Conservation (phyloP, 306 rosid species). For the Morella rubra region DNA sequence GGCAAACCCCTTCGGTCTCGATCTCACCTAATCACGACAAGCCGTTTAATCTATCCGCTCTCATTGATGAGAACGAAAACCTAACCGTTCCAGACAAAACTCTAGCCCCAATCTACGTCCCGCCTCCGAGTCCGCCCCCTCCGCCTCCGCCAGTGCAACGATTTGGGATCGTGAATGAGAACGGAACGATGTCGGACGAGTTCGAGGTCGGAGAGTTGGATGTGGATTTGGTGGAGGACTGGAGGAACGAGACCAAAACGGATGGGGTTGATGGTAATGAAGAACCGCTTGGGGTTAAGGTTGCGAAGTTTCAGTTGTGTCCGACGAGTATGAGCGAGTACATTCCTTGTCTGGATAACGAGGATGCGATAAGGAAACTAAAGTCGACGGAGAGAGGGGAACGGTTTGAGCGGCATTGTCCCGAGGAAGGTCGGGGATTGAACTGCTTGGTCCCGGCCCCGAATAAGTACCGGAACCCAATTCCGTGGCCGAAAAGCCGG, state of each 20-base stretch:
- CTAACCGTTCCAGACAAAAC: slow-evolving; percentile 28
- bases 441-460: slow-evolving; percentile 94
- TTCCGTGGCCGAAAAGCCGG: slow-evolving; percentile 93
- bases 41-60: slow-evolving; percentile 43
- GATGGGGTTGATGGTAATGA: slow-evolving; percentile 26
- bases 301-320: slow-evolving; percentile 62
- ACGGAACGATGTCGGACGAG: slow-evolving; percentile 83
- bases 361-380: slow-evolving; percentile 57
- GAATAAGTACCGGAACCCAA: slow-evolving; percentile 63
- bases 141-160: slow-evolving; percentile 39
- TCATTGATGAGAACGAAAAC: slow-evolving; percentile 36
- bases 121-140: slow-evolving; percentile 4
- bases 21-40: slow-evolving; percentile 61
- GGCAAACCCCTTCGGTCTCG: slow-evolving; percentile 39
- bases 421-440: slow-evolving; percentile 47
- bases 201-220: slow-evolving; percentile 77
- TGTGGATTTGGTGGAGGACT: slow-evolving; percentile 61
- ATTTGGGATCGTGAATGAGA: slow-evolving; percentile 73
- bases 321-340: slow-evolving; percentile 61
- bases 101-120: neutral
- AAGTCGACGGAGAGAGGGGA: slow-evolving; percentile 67
- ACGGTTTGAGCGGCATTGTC: slow-evolving; percentile 82
- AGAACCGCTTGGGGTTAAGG: slow-evolving; percentile 14
- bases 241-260: slow-evolving; percentile 61
- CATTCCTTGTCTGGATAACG: slow-evolving; percentile 91